Evolutionary conservation across 345 rosid species (phyloP).

Genomic region (Eucalyptus leucophloia): DNA sequence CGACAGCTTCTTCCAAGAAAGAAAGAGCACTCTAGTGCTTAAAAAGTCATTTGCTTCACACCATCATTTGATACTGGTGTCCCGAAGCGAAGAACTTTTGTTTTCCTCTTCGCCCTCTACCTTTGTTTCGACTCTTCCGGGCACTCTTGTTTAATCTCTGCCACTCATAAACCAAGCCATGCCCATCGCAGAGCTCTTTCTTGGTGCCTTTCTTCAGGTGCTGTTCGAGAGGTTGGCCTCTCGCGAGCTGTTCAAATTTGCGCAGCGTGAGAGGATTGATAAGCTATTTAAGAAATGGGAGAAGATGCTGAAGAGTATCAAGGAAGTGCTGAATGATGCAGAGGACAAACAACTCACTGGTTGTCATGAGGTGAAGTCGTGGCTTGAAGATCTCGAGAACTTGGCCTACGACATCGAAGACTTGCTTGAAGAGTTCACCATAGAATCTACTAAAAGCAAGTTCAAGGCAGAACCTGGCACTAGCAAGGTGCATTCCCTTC

Average conservation of each 20-base stretch:
- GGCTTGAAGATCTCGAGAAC: background rate
- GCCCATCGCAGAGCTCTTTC: too few species aligned
- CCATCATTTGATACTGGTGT: too few species aligned
- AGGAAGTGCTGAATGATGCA: background rate
- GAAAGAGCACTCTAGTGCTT: too few species aligned
- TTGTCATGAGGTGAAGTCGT: rapidly evolving
- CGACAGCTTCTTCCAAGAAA: too few species aligned
- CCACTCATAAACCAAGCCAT: too few species aligned
- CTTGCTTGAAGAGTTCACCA: background rate
- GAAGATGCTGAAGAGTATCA: background rate
- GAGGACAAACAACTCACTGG: background rate
- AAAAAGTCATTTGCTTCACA: too few species aligned
- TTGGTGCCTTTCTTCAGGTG: background rate
- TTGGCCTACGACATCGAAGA: slow-evolving; percentile 1
- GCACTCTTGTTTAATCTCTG: too few species aligned
- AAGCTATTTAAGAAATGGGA: background rate
- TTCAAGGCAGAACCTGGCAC: background rate
- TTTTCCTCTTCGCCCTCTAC: too few species aligned
- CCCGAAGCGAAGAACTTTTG: too few species aligned
- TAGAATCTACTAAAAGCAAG: background rate
- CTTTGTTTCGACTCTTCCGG: too few species aligned
- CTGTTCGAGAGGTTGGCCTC: background rate
- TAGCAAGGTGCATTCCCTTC: background rate
- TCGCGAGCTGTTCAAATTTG: background rate
- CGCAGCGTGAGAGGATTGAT: background rate